phyloP scores from a whole-genome alignment of 1,284 basidiomycete species.

The Apiotrichum siamense region DNA sequence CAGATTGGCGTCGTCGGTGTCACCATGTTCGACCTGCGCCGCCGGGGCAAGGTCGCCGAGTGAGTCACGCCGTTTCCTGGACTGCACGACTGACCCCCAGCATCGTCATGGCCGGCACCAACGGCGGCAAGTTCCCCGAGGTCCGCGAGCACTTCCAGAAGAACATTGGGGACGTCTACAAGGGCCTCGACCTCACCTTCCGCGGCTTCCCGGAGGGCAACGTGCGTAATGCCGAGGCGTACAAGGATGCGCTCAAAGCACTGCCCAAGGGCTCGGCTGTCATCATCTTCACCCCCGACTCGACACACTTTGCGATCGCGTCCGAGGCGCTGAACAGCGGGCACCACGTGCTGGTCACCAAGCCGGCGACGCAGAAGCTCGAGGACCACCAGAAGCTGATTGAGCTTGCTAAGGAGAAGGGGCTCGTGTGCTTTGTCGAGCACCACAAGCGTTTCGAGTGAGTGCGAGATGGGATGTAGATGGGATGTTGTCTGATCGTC shows the following conservation, averaged over 20 bases:
- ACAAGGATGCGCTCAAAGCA: constrained; percentile 77
- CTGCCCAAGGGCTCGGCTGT: constrained; percentile 76
- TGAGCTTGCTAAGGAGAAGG: constrained; percentile 63
- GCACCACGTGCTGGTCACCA: constrained; percentile 84
- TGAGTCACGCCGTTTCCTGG: constrained; percentile 17
- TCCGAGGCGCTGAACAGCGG: constrained; percentile 75
- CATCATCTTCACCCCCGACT: constrained; percentile 55
- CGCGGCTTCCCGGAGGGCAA: constrained; percentile 69
- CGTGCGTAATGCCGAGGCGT: constrained; percentile 69
- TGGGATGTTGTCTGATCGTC: neutral
- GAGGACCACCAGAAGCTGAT: constrained; percentile 74
- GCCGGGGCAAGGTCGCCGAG: constrained; percentile 66
- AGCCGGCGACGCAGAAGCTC: constrained; percentile 82
- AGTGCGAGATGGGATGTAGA: constrained; percentile 1
- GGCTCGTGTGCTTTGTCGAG: constrained; percentile 84
- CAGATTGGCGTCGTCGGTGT: constrained; percentile 73
- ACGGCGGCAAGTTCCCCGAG: constrained; percentile 59
- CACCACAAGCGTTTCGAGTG: constrained; percentile 67
- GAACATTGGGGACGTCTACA: constrained; percentile 75
- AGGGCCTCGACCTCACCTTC: constrained; percentile 71
- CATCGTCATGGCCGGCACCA: constrained; percentile 47
- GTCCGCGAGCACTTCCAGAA: constrained; percentile 73
- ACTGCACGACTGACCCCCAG: constrained; percentile 9
- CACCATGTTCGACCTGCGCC: constrained; percentile 81
- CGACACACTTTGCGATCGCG: constrained; percentile 77